Evolutionary conservation across 2,329 filamentous ascomycete species (phyloP).

Genomic region (Sordariomycetes sp.): DNA sequence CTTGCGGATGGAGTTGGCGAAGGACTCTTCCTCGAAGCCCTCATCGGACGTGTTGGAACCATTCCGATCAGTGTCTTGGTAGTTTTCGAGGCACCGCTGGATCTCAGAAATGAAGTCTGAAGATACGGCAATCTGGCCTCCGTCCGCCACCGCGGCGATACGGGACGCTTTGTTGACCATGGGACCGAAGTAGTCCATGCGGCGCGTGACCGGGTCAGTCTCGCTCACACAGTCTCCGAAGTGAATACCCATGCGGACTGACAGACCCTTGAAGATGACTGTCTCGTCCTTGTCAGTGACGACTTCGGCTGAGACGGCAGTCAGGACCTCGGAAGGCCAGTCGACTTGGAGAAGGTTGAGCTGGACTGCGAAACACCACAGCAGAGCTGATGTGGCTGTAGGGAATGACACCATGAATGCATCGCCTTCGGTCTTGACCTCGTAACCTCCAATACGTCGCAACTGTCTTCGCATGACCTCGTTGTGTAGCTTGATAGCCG

Average conservation of each 20-base stretch:
- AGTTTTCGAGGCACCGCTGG: slow-evolving; percentile 79
- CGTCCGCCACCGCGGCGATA: slow-evolving; percentile 89
- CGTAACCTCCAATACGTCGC: slow-evolving; percentile 88
- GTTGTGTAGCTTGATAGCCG: slow-evolving; percentile 95
- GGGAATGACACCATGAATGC: slow-evolving; percentile 99
- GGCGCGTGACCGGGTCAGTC: slow-evolving; percentile 87
- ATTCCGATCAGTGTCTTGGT: slow-evolving; percentile 72
- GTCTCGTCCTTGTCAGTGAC: slow-evolving; percentile 76
- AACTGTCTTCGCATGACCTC: slow-evolving; percentile 92
- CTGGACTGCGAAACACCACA: slow-evolving; percentile 97
- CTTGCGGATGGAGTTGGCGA: slow-evolving; percentile 70
- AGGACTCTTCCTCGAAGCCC: slow-evolving; percentile 58
- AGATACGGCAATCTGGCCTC: slow-evolving; percentile 93
- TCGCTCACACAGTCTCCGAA: slow-evolving; percentile 93
- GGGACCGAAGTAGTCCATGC: slow-evolving; percentile 98
- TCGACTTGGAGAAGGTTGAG: slow-evolving; percentile 76
- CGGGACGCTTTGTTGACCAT: slow-evolving; percentile 98
- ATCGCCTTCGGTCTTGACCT: slow-evolving; percentile 99
- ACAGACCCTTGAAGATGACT: slow-evolving; percentile 86
- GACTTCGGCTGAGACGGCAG: slow-evolving; percentile 75
- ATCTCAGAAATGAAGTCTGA: slow-evolving; percentile 97
- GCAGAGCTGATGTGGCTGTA: slow-evolving; percentile 83
- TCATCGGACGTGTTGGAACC: slow-evolving; percentile 58
- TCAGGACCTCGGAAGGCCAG: slow-evolving; percentile 90
- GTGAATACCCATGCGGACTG: slow-evolving; percentile 95